Percentiles rank a stretch among this genome's conserved stretches.
These are phyloP conservation scores for Westerdykella sp. DNA, from an alignment of 2,329 filamentous ascomycete species.

Conservation along the genomic window DNA sequence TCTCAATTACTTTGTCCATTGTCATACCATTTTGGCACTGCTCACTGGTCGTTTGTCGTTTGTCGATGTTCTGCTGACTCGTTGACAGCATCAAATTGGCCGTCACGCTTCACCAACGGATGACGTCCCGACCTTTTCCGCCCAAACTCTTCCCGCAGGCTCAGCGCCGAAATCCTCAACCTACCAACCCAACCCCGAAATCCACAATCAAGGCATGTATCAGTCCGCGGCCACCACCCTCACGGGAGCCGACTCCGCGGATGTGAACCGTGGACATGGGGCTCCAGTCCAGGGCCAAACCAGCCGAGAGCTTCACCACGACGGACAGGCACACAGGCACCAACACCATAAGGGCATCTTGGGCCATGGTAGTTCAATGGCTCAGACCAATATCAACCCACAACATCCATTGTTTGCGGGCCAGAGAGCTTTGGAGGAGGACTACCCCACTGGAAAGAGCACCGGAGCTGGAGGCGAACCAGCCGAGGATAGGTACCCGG, in stretches of 20 bases:
- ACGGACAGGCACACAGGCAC: constrained; percentile 40
- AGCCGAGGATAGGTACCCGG: constrained; percentile 34
- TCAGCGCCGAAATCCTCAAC: constrained; percentile 51
- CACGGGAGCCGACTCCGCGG: constrained; percentile 47
- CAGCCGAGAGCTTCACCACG: constrained; percentile 43
- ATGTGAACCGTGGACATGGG: constrained; percentile 50
- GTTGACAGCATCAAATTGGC: constrained; percentile 56
- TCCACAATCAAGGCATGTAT: constrained; percentile 39
- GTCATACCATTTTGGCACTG: neutral
- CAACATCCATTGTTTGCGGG: constrained; percentile 29
- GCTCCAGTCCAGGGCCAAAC: constrained; percentile 48
- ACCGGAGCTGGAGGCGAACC: constrained; percentile 24
- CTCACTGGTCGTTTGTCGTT: neutral
- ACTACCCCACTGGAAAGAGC: constrained; percentile 30
- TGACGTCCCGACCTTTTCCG: constrained; percentile 56
- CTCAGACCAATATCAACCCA: constrained; percentile 18
- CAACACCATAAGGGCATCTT: constrained; percentile 40
- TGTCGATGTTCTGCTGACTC: constrained; percentile 9
- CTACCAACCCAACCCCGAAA: constrained; percentile 42
- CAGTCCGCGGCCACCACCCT: constrained; percentile 45
- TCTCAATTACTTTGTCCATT: neutral
- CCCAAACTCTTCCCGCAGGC: constrained; percentile 55
- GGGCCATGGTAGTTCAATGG: constrained; percentile 24
- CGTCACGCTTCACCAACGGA: constrained; percentile 55
- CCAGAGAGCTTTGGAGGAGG: constrained; percentile 36